Conservation (phyloP, 768 basidiomycete species). For the Russula sp. region DNA sequence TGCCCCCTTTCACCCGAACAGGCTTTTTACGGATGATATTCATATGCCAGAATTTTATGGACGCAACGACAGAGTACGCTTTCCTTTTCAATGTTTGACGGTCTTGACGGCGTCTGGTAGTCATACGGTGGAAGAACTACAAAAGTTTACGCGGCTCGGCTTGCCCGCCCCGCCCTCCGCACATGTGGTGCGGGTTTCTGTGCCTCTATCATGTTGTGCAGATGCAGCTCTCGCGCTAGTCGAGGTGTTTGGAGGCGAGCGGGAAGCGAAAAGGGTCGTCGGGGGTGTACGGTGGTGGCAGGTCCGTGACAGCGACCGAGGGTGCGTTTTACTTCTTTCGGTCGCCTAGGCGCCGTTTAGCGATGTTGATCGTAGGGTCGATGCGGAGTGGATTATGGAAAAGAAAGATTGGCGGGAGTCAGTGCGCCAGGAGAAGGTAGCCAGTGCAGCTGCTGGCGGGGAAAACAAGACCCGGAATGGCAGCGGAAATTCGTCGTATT, state of each 20-base stretch:
- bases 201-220: slow-evolving; percentile 71
- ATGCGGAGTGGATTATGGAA: slow-evolving; percentile 83
- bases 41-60: slow-evolving; percentile 55
- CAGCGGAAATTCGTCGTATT: background rate
- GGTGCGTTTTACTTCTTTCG: slow-evolving; percentile 43
- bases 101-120: slow-evolving; percentile 33
- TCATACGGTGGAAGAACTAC: slow-evolving; percentile 81
- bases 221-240: slow-evolving; percentile 69
- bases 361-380: slow-evolving; percentile 45
- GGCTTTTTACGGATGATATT: background rate
- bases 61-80: slow-evolving; percentile 59
- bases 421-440: slow-evolving; percentile 44
- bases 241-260: slow-evolving; percentile 75
- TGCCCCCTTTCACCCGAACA: slow-evolving; percentile 17
- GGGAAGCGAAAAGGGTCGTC: slow-evolving; percentile 57
- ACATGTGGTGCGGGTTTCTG: slow-evolving; percentile 57
- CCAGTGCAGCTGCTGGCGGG: background rate
- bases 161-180: slow-evolving; percentile 85
- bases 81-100: background rate
- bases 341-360: background rate
- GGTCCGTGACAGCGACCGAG: slow-evolving; percentile 65
- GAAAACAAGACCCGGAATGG: too few species aligned
- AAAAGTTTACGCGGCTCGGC: slow-evolving; percentile 69
- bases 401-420: slow-evolving; percentile 77
- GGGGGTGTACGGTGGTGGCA: slow-evolving; percentile 99